Conservation (phyloP, 2,329 filamentous ascomycete species). For the Kalaharituber pfeilii region DNA sequence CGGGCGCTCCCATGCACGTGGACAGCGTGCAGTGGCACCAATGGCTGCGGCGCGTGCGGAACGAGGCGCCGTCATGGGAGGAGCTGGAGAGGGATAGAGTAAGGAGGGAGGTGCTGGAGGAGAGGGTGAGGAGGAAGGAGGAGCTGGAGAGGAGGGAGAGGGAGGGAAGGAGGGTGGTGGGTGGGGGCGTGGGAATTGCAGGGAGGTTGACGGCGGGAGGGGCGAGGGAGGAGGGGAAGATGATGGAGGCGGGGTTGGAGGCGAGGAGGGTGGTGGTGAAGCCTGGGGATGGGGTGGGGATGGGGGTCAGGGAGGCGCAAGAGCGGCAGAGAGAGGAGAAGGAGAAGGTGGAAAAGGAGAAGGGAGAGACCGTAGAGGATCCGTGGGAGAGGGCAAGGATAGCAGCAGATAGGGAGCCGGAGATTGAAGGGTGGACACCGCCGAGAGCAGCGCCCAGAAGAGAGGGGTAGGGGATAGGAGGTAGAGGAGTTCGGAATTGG, state of each 20-base stretch:
- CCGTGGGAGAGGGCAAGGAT: neutral
- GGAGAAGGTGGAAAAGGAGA: neutral
- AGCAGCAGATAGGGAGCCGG: neutral
- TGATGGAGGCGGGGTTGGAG: neutral
- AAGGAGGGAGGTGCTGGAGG: neutral
- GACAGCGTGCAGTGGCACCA: neutral
- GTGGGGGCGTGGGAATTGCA: neutral
- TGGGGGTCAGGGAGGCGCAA: neutral
- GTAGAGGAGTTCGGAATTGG: too few species aligned
- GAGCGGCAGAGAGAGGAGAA: neutral
- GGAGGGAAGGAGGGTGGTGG: neutral
- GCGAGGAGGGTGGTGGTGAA: too few species aligned
- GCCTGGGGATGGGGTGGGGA: neutral
- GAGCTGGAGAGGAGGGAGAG: neutral
- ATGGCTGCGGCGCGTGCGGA: neutral
- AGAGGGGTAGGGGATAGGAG: too few species aligned
- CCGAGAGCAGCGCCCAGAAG: too few species aligned
- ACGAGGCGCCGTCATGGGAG: neutral
- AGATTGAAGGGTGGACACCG: neutral
- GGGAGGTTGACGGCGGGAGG: too few species aligned
- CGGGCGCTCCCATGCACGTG: neutral
- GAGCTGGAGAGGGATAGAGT: neutral
- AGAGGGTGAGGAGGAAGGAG: neutral
- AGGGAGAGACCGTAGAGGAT: neutral
- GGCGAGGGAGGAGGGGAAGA: neutral